Conservation (phyloP, 805 yeast species). For the Yueomyces sp. region DNA sequence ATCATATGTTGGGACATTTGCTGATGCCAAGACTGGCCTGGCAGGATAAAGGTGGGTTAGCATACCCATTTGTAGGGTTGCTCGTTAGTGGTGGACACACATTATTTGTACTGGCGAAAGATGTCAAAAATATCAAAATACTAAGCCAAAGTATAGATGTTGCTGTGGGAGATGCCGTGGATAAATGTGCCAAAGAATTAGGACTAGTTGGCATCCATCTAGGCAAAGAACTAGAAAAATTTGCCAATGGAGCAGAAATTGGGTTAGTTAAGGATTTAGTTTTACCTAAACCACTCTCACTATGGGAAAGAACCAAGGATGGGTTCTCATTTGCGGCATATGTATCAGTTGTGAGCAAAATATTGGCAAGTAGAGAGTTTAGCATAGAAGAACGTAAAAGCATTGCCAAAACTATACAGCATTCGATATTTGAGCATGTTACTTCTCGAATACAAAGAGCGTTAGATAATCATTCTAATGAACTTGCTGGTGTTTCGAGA, state of each 20-base stretch:
- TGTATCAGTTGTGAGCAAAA: constrained; percentile 38
- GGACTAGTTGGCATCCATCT: constrained; percentile 76
- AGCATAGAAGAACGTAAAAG: constrained; percentile 24
- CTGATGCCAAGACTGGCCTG: constrained; percentile 43
- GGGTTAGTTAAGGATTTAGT: background rate
- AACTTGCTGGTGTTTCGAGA: constrained; percentile 29
- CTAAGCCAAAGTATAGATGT: constrained; percentile 68
- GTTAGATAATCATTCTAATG: constrained; percentile 29
- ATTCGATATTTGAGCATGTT: constrained; percentile 58
- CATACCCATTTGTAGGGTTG: constrained; percentile 62
- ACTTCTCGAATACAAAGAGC: constrained; percentile 42
- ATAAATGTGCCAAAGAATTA: constrained; percentile 78
- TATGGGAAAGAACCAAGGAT: constrained; percentile 33
- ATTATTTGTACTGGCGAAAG: constrained; percentile 56
- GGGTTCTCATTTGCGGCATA: constrained; percentile 72
- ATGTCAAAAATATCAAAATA: constrained; percentile 55
- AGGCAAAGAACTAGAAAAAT: constrained; percentile 67
- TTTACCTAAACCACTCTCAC: constrained; percentile 41
- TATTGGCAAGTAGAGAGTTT: constrained; percentile 9
- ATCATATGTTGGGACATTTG: constrained; percentile 92
- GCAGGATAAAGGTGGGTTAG: constrained; percentile 21
- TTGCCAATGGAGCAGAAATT: constrained; percentile 19
- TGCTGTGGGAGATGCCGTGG: constrained; percentile 88
- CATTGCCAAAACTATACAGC: constrained; percentile 48
- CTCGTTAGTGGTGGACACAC: constrained; percentile 94